Percentiles rank a stretch among this genome's conserved stretches.
These are phyloP conservation scores for Ganoderma sinense DNA, from an alignment of 1,284 basidiomycete species.

Conservation along the genomic window DNA sequence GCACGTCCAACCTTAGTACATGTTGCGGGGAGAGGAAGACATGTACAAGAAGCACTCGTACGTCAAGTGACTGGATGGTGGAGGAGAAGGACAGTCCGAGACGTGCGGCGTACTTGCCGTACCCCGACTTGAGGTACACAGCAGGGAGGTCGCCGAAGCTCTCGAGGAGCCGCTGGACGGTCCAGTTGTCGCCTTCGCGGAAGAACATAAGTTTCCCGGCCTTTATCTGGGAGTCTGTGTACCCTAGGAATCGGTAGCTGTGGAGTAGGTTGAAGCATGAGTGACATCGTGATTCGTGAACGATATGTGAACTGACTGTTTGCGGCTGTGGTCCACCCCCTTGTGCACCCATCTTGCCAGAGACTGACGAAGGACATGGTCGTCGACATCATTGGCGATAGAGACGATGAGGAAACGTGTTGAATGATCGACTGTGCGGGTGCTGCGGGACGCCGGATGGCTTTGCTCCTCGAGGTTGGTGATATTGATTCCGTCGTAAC, in stretches of 20 bases:
- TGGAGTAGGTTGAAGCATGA: slow-evolving; percentile 1
- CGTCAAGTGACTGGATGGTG: slow-evolving; percentile 31
- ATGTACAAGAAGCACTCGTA: slow-evolving; percentile 8
- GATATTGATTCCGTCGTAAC: slow-evolving; percentile 17
- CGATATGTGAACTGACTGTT: slow-evolving; percentile 20
- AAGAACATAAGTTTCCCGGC: slow-evolving; percentile 33
- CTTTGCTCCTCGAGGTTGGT: slow-evolving; percentile 9
- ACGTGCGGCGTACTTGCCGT: slow-evolving; percentile 35
- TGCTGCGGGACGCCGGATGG: slow-evolving; percentile 27
- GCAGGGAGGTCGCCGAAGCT: slow-evolving; percentile 27
- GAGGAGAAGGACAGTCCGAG: slow-evolving; percentile 36
- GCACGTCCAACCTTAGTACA: background rate
- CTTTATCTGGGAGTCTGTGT: slow-evolving; percentile 32
- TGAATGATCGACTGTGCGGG: slow-evolving; percentile 29
- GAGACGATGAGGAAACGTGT: slow-evolving; percentile 31
- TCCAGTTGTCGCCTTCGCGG: slow-evolving; percentile 31
- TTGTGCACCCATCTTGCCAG: slow-evolving; percentile 20
- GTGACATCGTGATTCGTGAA: background rate
- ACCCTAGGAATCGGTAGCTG: slow-evolving; percentile 34
- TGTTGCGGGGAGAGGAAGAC: background rate
- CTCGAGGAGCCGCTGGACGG: slow-evolving; percentile 25
- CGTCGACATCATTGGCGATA: slow-evolving; percentile 10
- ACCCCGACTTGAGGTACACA: slow-evolving; percentile 30
- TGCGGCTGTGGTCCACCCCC: slow-evolving; percentile 19
- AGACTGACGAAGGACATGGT: slow-evolving; percentile 4